Base-by-base conservation (phyloP, 352 stramenopile species). In the Aphanomyces euteiches region DNA sequence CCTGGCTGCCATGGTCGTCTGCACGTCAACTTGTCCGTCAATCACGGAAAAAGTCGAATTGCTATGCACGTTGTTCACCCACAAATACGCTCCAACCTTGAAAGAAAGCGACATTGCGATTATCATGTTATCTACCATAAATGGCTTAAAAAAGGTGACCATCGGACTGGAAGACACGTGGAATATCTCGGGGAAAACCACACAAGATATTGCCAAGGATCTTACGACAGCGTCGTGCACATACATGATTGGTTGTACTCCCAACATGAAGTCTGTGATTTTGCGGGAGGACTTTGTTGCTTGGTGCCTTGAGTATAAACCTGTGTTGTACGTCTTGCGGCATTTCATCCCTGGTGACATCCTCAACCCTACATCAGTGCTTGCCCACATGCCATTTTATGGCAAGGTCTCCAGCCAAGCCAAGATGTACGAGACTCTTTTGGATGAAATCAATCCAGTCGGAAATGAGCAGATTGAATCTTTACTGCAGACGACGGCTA, bases 381-480 rank as follows among this genome's bases (percentile, higher is more conserved):
- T 36, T 38, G 38, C 58, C 50, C 8, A 58, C 8, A 38, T 34
- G 50, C n/a, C 50, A 21, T 58, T 21, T 34, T 58, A 58, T 34
- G 8, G 8, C 50, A 58, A 58, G 4, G 5, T 83, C 10, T 39
- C 58, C 1, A 36, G 67, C 5, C 85, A 92, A 61, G 72, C 66
- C 1, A 39, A 69, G 12, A 15, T 81, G 53, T 92, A 90, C 61
- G 78, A 84, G 34, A 61, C 56, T 3, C 54, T 88, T 1, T 50
- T 92, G 19, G 21, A 75, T 53, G 72, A 76, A 41, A 78, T 84
- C 60, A 82, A 87, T 47, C 85, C 77, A 7, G 78, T 84, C 38
- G 81, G 90, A 12, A 82, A 80, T 0, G 13, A 53, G 58, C 80
- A 83, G 2, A 13, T 58, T 5, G 67, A 78, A 17, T 67, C 63